These are phyloP conservation scores for Vicia villosa DNA, from an alignment of 306 rosid genomes.

Conservation along the genomic window DNA sequence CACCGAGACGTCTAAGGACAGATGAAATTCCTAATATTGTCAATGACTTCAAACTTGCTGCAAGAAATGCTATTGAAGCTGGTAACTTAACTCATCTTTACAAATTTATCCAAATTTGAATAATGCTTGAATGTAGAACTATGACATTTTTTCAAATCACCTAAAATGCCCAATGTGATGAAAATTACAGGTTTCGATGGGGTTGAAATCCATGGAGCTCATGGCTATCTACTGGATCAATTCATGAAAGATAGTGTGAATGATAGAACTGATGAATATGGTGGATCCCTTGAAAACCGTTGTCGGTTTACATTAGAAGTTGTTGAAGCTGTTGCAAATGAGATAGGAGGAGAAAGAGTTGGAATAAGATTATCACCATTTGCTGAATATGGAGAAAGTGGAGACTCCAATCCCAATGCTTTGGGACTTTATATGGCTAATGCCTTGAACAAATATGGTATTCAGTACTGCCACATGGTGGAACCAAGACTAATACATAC, in stretches of 20 bases:
- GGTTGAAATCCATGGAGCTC: conserved; percentile 71
- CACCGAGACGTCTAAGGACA: conserved; percentile 52
- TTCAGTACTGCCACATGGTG: background rate
- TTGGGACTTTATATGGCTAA: background rate
- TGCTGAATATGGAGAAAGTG: background rate
- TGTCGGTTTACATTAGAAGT: background rate
- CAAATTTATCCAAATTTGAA: no score
- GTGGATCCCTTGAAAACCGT: background rate
- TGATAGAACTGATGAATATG: background rate
- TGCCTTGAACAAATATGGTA: background rate
- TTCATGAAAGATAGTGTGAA: conserved; percentile 53
- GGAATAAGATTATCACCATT: conserved; percentile 11
- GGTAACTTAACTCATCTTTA: conserved; percentile 49
- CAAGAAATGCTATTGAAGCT: conserved; percentile 58
- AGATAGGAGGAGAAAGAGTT: background rate
- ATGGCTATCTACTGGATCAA: conserved; percentile 68
- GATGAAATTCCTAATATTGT: conserved; percentile 57
- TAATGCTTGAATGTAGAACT: no score
- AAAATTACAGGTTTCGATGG: conserved; percentile 67
- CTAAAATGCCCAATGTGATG: background rate
- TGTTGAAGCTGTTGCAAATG: conserved; percentile 1
- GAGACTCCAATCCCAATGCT: background rate
- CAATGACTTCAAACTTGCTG: conserved; percentile 52
- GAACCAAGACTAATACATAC: background rate
- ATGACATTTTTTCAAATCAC: background rate